Percentiles rank a stretch among this genome's conserved stretches.
phyloP scores from a whole-genome alignment of 768 basidiomycete species.

The Lactarius sanguifluus region DNA sequence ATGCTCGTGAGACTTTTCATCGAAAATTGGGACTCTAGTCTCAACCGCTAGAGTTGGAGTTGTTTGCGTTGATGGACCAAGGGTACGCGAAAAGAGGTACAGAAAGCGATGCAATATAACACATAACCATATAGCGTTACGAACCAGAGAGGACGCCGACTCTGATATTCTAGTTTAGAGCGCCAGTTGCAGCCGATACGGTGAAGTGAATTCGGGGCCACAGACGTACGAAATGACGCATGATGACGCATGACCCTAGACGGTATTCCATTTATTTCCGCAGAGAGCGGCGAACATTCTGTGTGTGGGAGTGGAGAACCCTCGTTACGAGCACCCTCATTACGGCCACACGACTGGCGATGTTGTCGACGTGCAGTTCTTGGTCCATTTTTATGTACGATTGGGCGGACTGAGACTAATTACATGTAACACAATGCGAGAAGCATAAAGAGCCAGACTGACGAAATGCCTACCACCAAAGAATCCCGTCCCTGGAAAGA shows the following conservation, averaged over 20 bases:
- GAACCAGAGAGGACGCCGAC: too few species aligned
- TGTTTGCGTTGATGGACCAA: slow-evolving; percentile 34
- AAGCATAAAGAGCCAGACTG: background rate
- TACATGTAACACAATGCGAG: background rate
- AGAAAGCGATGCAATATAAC: background rate
- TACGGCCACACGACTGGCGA: background rate
- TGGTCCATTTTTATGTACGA: background rate
- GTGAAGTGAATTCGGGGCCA: background rate
- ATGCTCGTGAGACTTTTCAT: too few species aligned
- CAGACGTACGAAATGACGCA: background rate
- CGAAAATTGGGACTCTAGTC: too few species aligned
- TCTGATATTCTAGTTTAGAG: background rate
- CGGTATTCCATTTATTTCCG: background rate
- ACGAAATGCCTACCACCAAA: background rate
- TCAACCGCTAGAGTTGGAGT: too few species aligned
- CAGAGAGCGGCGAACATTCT: background rate
- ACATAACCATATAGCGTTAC: too few species aligned
- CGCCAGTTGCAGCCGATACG: background rate
- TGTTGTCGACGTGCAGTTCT: background rate
- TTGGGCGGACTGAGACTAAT: background rate
- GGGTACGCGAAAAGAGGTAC: background rate
- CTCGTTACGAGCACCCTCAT: background rate
- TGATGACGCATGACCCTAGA: background rate
- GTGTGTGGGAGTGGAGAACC: background rate
- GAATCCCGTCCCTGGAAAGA: background rate